These are phyloP conservation scores for Dendrostoma leiphaemia DNA, from an alignment of 2,329 filamentous ascomycete species.

Conservation along the genomic window DNA sequence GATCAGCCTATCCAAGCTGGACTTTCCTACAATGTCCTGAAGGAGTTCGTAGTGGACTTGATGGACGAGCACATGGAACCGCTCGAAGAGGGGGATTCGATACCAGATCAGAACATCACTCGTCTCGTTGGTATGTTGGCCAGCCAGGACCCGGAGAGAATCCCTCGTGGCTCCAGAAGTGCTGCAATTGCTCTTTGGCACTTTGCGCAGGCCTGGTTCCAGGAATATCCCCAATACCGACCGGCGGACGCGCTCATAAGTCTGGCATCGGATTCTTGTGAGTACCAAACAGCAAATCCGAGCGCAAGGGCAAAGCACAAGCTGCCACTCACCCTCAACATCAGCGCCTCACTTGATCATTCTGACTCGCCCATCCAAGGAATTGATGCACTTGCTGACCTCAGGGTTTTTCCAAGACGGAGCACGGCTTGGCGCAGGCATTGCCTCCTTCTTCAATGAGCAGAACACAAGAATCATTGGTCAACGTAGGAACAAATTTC, in stretches of 20 bases:
- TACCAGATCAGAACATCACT: slow-evolving; percentile 2
- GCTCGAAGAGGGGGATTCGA: slow-evolving; percentile 4
- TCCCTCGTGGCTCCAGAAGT: slow-evolving; percentile 31
- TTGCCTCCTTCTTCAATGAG: slow-evolving; percentile 25
- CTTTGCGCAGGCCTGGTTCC: slow-evolving; percentile 54
- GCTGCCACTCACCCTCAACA: too few relatives aligned
- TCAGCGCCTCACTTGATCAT: too few relatives aligned
- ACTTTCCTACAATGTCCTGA: slow-evolving; percentile 26
- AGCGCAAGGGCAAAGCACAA: too few relatives aligned
- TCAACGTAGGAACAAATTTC: too few relatives aligned
- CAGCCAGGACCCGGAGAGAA: slow-evolving; percentile 46
- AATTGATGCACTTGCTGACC: not conserved
- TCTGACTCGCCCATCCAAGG: too few relatives aligned
- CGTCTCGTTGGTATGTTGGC: slow-evolving; percentile 37
- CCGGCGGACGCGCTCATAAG: slow-evolving; percentile 35
- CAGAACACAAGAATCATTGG: slow-evolving; percentile 14
- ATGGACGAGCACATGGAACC: not conserved
- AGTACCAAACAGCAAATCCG: too few relatives aligned
- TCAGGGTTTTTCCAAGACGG: too few relatives aligned
- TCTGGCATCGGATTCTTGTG: slow-evolving; percentile 1
- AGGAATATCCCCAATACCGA: slow-evolving; percentile 52
- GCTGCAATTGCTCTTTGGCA: slow-evolving; percentile 52
- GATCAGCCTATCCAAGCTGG: slow-evolving; percentile 48
- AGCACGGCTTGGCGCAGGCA: slow-evolving; percentile 39
- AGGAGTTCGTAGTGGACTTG: slow-evolving; percentile 20